Evolutionary conservation across 2,329 filamentous ascomycete species (phyloP).

Genomic region (Verticillium alfalfae): DNA sequence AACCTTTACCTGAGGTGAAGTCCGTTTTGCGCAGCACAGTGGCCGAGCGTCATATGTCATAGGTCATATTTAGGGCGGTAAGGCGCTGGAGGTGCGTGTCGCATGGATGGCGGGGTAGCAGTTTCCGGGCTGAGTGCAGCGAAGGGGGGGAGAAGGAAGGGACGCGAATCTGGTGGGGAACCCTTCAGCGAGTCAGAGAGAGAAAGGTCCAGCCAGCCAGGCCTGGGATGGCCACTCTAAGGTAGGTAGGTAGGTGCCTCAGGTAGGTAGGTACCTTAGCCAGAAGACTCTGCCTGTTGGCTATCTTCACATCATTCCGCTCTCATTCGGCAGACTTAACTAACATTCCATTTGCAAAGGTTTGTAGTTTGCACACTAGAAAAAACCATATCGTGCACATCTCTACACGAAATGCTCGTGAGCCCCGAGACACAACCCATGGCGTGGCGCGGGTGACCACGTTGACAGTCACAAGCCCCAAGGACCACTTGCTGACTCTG

Average conservation of each 20-base stretch:
- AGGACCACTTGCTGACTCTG: not conserved
- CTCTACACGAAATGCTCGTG: not conserved
- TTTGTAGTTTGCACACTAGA: no score
- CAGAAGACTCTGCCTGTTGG: not conserved
- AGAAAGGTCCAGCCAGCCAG: not conserved
- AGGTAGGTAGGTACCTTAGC: no score
- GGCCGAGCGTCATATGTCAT: not conserved
- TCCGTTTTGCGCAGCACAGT: not conserved
- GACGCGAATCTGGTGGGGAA: not conserved
- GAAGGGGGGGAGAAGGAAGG: not conserved
- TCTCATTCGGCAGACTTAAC: not conserved
- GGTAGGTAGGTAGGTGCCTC: not conserved
- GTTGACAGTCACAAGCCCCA: not conserved
- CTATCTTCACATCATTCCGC: not conserved
- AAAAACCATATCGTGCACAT: no score
- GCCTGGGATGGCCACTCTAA: not conserved
- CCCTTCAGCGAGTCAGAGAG: not conserved
- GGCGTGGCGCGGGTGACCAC: not conserved
- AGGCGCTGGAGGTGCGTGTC: not conserved
- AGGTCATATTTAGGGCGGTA: not conserved
- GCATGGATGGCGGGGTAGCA: not conserved
- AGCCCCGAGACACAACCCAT: not conserved
- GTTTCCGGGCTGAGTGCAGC: not conserved
- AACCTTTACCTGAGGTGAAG: not conserved
- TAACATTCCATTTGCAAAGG: not conserved